Evolutionary conservation across 345 rosid species (phyloP).

Genomic region (Capsella bursapastoris): DNA sequence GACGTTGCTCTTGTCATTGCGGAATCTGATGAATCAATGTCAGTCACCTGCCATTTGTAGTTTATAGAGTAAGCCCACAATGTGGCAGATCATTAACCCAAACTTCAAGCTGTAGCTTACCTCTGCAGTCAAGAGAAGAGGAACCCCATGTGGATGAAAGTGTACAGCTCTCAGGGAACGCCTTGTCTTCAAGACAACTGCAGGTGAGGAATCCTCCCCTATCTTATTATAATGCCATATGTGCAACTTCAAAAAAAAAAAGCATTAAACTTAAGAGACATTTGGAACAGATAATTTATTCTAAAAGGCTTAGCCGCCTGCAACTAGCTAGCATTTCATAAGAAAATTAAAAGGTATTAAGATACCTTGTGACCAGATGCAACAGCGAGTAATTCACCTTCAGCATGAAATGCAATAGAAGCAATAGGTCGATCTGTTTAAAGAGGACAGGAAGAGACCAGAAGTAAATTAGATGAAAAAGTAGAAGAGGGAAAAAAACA

Average conservation of each 20-base stretch:
- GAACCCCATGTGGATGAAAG: slow-evolving; percentile 80
- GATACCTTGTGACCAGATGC: slow-evolving; percentile 88
- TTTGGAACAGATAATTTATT: slow-evolving; percentile 4
- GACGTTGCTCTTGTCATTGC: slow-evolving; percentile 76
- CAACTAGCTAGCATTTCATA: slow-evolving; percentile 19
- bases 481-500: slow-evolving; percentile 14
- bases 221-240: slow-evolving; percentile 72
- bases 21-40: slow-evolving; percentile 84
- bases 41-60: slow-evolving; percentile 83
- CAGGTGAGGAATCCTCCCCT: slow-evolving; percentile 67
- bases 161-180: slow-evolving; percentile 89
- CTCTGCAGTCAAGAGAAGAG: slow-evolving; percentile 89
- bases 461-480: slow-evolving; percentile 20
- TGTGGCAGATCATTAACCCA: slow-evolving; percentile 37
- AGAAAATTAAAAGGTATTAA: slow-evolving; percentile 29
- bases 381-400: slow-evolving; percentile 80
- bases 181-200: slow-evolving; percentile 69
- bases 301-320: slow-evolving; percentile 9
- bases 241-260: slow-evolving; percentile 54
- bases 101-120: slow-evolving; percentile 50
- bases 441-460: slow-evolving; percentile 7
- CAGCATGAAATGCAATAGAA: slow-evolving; percentile 87
- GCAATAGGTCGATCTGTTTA: slow-evolving; percentile 77
- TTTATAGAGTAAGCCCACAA: slow-evolving; percentile 52
- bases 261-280: slow-evolving; percentile 29